phyloP scores from a whole-genome alignment of 2,329 filamentous ascomycete species.

The Aspergillus jensenii region DNA sequence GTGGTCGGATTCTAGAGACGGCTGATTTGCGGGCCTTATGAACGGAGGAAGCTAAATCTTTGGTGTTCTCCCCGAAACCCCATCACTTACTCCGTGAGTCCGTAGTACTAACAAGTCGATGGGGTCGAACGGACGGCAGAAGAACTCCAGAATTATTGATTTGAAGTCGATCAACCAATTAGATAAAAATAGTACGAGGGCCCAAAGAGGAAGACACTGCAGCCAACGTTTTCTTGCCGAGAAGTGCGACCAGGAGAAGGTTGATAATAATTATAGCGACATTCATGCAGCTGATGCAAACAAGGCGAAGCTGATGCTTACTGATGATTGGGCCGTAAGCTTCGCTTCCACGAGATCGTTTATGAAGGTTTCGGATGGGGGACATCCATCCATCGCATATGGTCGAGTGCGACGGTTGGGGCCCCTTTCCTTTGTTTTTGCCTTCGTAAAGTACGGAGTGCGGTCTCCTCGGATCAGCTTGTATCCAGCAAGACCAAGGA shows the following conservation, averaged over 20 bases:
- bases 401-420: slow-evolving; percentile 6
- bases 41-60: background rate
- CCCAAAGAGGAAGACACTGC: background rate
- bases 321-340: slow-evolving; percentile 13
- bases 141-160: background rate
- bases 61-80: slow-evolving; percentile 1
- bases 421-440: background rate
- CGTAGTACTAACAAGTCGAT: background rate
- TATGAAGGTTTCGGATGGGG: slow-evolving; percentile 18
- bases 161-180: background rate
- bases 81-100: background rate
- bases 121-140: background rate
- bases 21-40: slow-evolving; percentile 1
- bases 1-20: background rate
- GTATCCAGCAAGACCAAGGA: too few relatives aligned
- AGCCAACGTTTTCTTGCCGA: background rate
- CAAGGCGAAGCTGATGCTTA: background rate
- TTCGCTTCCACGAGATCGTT: slow-evolving; percentile 24
- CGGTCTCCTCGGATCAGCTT: too few relatives aligned
- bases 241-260: background rate
- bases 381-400: slow-evolving; percentile 10
- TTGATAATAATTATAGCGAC: slow-evolving; percentile 3
- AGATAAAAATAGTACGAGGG: background rate
- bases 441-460: background rate
- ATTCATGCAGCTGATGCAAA: slow-evolving; percentile 2